Conservation (phyloP, 306 rosid species). For the Albizia julibrissin region DNA sequence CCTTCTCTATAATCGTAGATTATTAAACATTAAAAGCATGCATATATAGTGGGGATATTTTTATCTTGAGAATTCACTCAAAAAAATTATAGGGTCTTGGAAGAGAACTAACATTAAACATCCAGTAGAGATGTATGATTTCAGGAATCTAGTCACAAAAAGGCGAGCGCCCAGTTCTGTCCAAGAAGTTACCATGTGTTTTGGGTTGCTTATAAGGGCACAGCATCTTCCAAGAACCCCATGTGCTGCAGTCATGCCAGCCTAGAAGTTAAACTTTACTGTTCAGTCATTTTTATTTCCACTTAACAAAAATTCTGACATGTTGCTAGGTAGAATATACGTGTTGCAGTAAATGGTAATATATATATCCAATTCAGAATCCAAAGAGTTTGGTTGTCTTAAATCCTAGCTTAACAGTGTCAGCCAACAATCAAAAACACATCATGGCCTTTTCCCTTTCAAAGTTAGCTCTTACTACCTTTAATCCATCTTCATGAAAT, state of each 20-base stretch:
- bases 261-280: conserved; percentile 53
- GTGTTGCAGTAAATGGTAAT: not conserved
- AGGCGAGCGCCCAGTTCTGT: conserved; percentile 74
- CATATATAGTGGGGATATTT: not conserved
- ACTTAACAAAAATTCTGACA: not conserved
- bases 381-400: not conserved
- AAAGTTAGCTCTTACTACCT: conserved; percentile 50
- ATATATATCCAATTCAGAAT: not conserved
- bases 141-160: conserved; percentile 69
- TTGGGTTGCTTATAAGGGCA: conserved; percentile 65
- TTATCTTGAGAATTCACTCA: not conserved
- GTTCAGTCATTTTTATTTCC: conserved; percentile 15
- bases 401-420: not conserved
- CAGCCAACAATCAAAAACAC: not conserved
- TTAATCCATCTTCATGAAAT: conserved; percentile 93
- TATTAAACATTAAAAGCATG: not conserved
- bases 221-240: conserved; percentile 60
- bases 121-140: conserved; percentile 60
- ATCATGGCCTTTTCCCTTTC: conserved; percentile 3
- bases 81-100: not conserved
- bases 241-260: conserved; percentile 80
- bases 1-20: not conserved
- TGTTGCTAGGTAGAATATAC: conserved; percentile 10
- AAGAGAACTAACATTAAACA: conserved; percentile 70
- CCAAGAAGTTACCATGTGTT: conserved; percentile 86